Evolutionary conservation across 331 rosid genomes (phyloP).

Genomic region (Stylosanthes scabra): DNA sequence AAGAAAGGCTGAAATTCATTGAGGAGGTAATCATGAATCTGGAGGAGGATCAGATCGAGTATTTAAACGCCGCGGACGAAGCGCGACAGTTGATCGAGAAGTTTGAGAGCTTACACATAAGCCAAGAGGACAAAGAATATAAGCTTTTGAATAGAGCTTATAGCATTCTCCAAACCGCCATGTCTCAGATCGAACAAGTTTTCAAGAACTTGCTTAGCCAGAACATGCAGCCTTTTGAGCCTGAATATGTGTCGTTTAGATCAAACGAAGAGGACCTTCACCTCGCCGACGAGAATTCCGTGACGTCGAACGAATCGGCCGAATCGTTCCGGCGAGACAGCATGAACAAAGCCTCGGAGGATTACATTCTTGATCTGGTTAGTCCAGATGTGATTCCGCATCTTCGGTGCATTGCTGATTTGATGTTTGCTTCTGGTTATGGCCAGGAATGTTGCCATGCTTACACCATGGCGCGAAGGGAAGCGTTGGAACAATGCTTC

Average conservation of each 20-base stretch:
- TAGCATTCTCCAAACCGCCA: conserved; percentile 82
- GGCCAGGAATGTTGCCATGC: conserved; percentile 78
- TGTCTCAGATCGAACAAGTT: conserved; percentile 87
- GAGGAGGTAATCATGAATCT: conserved; percentile 71
- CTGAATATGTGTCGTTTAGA: conserved; percentile 73
- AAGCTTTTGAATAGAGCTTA: conserved; percentile 59
- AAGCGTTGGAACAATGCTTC: conserved; percentile 81
- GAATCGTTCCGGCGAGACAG: conserved; percentile 71
- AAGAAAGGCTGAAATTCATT: conserved; percentile 50
- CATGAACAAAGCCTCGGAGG: conserved; percentile 66
- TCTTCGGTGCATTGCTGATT: conserved; percentile 67
- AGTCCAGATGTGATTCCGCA: conserved; percentile 65
- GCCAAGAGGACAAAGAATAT: conserved; percentile 54
- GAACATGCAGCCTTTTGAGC: conserved; percentile 78
- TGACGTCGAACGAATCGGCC: conserved; percentile 66
- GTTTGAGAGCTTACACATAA: conserved; percentile 58
- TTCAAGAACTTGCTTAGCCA: conserved; percentile 71
- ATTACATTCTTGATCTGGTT: conserved; percentile 68
- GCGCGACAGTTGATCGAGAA: conserved; percentile 58
- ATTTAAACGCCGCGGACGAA: conserved; percentile 67
- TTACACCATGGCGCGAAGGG: conserved; percentile 63
- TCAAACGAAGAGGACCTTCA: conserved; percentile 51
- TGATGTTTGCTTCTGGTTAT: conserved; percentile 72
- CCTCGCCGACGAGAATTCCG: conserved; percentile 45
- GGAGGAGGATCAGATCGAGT: conserved; percentile 76